Evolutionary conservation across 768 basidiomycete species (phyloP).

Genomic region (Crassisporium funariophilum): DNA sequence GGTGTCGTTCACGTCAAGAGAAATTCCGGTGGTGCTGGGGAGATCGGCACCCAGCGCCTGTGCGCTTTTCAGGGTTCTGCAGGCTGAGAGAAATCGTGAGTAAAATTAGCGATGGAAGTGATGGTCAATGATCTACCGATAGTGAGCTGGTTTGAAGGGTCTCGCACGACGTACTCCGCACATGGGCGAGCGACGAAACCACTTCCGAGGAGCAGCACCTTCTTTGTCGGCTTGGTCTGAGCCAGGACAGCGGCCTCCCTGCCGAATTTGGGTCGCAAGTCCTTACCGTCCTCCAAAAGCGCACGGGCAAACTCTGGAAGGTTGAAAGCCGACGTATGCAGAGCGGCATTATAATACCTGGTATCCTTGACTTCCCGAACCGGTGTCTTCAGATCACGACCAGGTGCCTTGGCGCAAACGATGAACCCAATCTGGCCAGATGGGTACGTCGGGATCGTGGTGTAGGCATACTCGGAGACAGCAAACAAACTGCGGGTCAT

Average conservation of each 20-base stretch:
- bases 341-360: slow-evolving; percentile 80
- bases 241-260: slow-evolving; percentile 50
- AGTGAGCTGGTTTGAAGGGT: slow-evolving; percentile 80
- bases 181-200: slow-evolving; percentile 97
- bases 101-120: background rate
- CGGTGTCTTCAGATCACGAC: slow-evolving; percentile 71
- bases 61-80: slow-evolving; percentile 82
- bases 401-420: slow-evolving; percentile 77
- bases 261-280: slow-evolving; percentile 77
- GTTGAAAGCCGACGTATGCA: slow-evolving; percentile 84
- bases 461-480: slow-evolving; percentile 86
- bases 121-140: slow-evolving; percentile 56
- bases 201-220: slow-evolving; percentile 88
- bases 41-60: slow-evolving; percentile 68
- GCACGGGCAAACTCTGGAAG: slow-evolving; percentile 91
- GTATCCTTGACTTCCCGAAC: slow-evolving; percentile 71
- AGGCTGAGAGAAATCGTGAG: slow-evolving; percentile 50
- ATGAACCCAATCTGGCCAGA: slow-evolving; percentile 98
- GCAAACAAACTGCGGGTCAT: slow-evolving; percentile 78
- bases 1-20: slow-evolving; percentile 78
- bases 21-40: slow-evolving; percentile 68
- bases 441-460: slow-evolving; percentile 97
- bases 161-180: slow-evolving; percentile 88
- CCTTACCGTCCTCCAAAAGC: slow-evolving; percentile 70
- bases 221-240: slow-evolving; percentile 51